Percentiles rank a stretch among this genome's conserved stretches.
phyloP scores from a whole-genome alignment of 2,329 filamentous ascomycete genomes.

The Neonectria sp. region DNA sequence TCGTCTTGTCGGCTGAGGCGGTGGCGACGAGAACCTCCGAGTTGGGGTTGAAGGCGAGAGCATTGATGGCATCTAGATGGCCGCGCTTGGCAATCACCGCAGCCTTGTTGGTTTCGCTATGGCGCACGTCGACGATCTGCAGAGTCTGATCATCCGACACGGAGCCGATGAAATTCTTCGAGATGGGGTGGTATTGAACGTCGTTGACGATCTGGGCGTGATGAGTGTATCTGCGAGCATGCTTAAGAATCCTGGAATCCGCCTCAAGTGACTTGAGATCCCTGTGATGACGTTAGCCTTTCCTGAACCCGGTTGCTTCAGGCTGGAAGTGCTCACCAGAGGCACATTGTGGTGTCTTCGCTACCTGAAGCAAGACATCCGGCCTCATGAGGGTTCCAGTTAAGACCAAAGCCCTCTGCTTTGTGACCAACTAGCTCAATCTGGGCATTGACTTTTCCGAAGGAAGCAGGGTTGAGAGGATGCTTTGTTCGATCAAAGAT shows the following conservation, averaged over 20 bases:
- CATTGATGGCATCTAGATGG: conserved; percentile 94
- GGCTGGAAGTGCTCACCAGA: conserved; percentile 75
- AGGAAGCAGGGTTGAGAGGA: conserved; percentile 76
- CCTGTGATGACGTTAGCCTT: conserved; percentile 61
- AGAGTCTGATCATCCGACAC: conserved; percentile 96
- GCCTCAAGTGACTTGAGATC: conserved; percentile 84
- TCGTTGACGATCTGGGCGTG: conserved; percentile 96
- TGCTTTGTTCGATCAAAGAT: conserved; percentile 98
- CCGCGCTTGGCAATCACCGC: conserved; percentile 80
- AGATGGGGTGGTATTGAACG: conserved; percentile 93
- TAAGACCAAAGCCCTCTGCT: conserved; percentile 91
- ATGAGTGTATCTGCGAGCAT: conserved; percentile 84
- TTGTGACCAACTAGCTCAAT: conserved; percentile 89
- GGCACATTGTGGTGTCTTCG: conserved; percentile 90
- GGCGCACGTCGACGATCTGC: conserved; percentile 91
- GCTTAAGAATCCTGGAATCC: conserved; percentile 78
- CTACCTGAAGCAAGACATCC: conserved; percentile 91
- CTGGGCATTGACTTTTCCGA: conserved; percentile 81
- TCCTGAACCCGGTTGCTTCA: neutral
- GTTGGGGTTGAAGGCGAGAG: conserved; percentile 93
- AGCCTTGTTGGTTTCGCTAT: conserved; percentile 74
- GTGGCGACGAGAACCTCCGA: conserved; percentile 94
- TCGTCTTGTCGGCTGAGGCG: conserved; percentile 94
- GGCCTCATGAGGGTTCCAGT: conserved; percentile 89
- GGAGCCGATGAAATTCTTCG: conserved; percentile 88